phyloP scores from a whole-genome alignment of 306 rosid species.

The Cotoneaster glaucophyllus region DNA sequence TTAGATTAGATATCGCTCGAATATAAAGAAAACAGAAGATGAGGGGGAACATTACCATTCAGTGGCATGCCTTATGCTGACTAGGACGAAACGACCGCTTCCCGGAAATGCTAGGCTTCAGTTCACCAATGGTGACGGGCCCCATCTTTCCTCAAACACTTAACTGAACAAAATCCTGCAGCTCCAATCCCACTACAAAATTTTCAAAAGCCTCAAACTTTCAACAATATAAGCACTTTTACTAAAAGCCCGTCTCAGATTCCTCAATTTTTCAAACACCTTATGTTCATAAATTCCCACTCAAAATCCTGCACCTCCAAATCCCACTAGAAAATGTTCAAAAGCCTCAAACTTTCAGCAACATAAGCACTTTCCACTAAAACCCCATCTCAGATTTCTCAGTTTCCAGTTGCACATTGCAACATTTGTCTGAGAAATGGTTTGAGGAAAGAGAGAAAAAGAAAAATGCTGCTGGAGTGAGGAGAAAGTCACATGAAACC shows the following conservation, averaged over 20 bases:
- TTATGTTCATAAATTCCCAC: neutral
- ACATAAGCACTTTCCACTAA: neutral
- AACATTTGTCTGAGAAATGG: constrained; percentile 21
- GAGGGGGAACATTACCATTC: constrained; percentile 60
- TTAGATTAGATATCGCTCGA: neutral
- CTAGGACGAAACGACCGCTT: constrained; percentile 85
- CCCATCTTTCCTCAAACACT: constrained; percentile 53
- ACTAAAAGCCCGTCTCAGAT: neutral
- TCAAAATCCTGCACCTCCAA: constrained; percentile 21
- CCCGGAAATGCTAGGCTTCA: constrained; percentile 93
- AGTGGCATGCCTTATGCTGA: constrained; percentile 87
- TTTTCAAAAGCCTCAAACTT: neutral
- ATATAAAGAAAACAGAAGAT: neutral
- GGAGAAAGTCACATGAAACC: constrained; percentile 53
- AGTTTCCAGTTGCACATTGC: neutral
- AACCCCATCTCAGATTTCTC: neutral
- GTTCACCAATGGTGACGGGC: constrained; percentile 79
- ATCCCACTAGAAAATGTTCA: neutral
- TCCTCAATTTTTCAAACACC: constrained; percentile 1
- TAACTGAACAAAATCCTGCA: constrained; percentile 12
- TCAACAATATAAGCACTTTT: neutral
- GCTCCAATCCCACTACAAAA: constrained; percentile 13
- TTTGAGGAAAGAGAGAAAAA: constrained; percentile 20
- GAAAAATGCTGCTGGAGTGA: constrained; percentile 26
- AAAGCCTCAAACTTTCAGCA: neutral